These are phyloP conservation scores for Lasiosphaeria ovina DNA, from an alignment of 495 filamentous ascomycete genomes.

Conservation along the genomic window DNA sequence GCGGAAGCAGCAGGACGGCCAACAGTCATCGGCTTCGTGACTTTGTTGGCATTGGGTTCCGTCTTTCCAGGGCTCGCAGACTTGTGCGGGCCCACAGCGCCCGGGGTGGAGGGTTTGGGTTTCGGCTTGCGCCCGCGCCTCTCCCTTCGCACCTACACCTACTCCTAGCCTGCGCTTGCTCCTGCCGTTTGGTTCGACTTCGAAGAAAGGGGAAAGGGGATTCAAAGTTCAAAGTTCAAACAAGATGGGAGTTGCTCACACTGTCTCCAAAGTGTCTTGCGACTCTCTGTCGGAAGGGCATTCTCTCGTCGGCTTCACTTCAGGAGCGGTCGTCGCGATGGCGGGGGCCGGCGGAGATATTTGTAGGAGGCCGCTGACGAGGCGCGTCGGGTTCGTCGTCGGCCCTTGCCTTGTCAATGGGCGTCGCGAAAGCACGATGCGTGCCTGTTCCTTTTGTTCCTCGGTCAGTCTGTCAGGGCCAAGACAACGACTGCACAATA, in stretches of 20 bases:
- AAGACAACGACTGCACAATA: neutral
- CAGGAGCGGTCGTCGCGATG: neutral
- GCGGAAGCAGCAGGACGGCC: neutral
- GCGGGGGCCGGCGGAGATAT: neutral
- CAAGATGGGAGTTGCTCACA: constrained; percentile 24
- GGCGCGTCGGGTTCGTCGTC: neutral
- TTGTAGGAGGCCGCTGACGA: neutral
- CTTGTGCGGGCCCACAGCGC: neutral
- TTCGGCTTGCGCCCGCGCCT: too few relatives aligned
- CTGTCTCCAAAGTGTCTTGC: constrained; percentile 35
- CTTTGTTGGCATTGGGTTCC: constrained; percentile 4
- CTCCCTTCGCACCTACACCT: too few relatives aligned
- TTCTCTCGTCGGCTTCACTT: constrained; percentile 13
- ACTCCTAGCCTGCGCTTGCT: too few relatives aligned
- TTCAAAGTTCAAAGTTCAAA: neutral
- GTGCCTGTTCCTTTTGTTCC: too few relatives aligned
- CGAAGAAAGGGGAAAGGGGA: neutral
- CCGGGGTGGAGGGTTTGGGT: neutral
- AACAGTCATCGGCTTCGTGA: neutral
- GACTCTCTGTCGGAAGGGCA: constrained; percentile 36
- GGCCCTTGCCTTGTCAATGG: neutral
- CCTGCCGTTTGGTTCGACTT: neutral
- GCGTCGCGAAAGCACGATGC: too few relatives aligned
- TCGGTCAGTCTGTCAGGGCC: too few relatives aligned
- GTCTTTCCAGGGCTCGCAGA: neutral